Base-by-base conservation (phyloP, 768 basidiomycete genomes). In the Baorangia bicolor region DNA sequence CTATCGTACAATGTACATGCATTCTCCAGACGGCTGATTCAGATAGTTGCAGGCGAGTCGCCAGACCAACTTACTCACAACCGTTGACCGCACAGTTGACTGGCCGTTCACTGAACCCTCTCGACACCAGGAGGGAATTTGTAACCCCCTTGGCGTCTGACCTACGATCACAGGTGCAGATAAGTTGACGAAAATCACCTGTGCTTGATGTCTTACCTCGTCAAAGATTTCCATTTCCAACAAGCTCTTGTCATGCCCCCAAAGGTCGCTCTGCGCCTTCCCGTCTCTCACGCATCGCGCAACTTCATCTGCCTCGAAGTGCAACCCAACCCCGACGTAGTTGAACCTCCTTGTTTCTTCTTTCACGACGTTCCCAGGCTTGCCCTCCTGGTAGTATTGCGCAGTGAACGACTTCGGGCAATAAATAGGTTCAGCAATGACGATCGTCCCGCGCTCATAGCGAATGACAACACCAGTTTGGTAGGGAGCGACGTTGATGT, bases 281-380 rank as follows among this genome's bases (percentile, higher is more conserved):
- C 87, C 87, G 49, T 87, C 86, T 37, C 84, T 72, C 21, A 92
- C 75, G 64, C 88, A 90, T 45, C 90, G 73, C 18, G 90, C 92
- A 12, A 92, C 91, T 56, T 94, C 92, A 64, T 95, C 93, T 4
- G 92, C 92, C 70, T 94, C 82, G 71, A 86, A 95, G 69, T 91
- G 83, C 87, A 83, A 90, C 9, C 92, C 93, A 33, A 75, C 76
- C 11, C 90, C 90, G 5, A 78, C 72, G 63, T 86, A 86, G 39
- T 82, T 76, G 57, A 87, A 83, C 27, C 63, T 69, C 55, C 71
- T 78, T 43, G 77, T 83, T 66, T 90, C 88, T 64, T 89, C 86
- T 47, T 75, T 75, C 31, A 74, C 74, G 33, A 79, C 67, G 18
- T 67, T 67, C 6, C 67, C 71, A 10, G 76, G 51, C 41, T 77